phyloP scores from a whole-genome alignment of 2,329 filamentous ascomycete species.

The Colletotrichum tropicale region DNA sequence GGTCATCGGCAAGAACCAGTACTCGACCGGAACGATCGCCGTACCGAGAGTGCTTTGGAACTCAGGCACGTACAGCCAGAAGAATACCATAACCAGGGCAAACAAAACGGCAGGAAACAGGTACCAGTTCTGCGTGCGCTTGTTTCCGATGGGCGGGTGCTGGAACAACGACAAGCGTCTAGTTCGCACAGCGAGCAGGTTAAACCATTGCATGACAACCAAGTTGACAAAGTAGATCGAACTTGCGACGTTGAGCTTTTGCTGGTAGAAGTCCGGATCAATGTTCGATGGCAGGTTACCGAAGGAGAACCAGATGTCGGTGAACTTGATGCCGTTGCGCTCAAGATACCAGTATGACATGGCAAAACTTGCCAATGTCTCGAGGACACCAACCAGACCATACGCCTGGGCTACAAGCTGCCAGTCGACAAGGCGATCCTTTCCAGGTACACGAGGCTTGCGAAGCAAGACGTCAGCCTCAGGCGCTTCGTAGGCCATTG shows the following conservation, averaged over 20 bases:
- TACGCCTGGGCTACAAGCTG: slow-evolving; percentile 76
- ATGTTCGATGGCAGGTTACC: slow-evolving; percentile 55
- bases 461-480: slow-evolving; percentile 77
- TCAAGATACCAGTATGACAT: slow-evolving; percentile 73
- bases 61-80: slow-evolving; percentile 72
- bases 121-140: slow-evolving; percentile 67
- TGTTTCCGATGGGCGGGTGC: slow-evolving; percentile 72
- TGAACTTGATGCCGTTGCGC: slow-evolving; percentile 68
- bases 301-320: slow-evolving; percentile 70
- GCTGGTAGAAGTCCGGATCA: slow-evolving; percentile 57
- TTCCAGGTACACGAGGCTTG: slow-evolving; percentile 69
- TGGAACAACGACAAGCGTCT: slow-evolving; percentile 71
- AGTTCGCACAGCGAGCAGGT: slow-evolving; percentile 72
- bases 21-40: slow-evolving; percentile 67
- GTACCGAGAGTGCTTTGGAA: slow-evolving; percentile 68
- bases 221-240: slow-evolving; percentile 83
- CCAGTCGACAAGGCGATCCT: slow-evolving; percentile 75
- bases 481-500: slow-evolving; percentile 76
- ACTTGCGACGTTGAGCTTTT: slow-evolving; percentile 66
- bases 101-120: slow-evolving; percentile 75
- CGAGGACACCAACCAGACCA: slow-evolving; percentile 69
- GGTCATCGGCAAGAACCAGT: slow-evolving; percentile 78
- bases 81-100: slow-evolving; percentile 69
- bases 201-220: slow-evolving; percentile 84
- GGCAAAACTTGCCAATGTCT: slow-evolving; percentile 64